Conservation (phyloP, 148 eudicot species). For the Simmondsia chinensis region DNA sequence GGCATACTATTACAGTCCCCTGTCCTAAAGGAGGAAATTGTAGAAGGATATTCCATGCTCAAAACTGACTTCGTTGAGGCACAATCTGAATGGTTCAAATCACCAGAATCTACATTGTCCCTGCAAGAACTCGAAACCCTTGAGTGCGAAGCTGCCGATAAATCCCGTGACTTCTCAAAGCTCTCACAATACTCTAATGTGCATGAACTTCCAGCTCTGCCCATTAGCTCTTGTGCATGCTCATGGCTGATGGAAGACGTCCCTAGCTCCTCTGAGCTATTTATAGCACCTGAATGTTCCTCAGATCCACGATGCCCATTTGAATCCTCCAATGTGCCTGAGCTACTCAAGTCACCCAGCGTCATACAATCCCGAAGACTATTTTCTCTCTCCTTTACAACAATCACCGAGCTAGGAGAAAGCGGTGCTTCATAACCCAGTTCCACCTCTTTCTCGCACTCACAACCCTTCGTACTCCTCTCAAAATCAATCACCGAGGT, state of each 20-base stretch:
- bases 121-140: slow-evolving; percentile 40
- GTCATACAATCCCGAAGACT: slow-evolving; percentile 13
- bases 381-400: slow-evolving; percentile 13
- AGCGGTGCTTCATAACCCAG: slow-evolving; percentile 41
- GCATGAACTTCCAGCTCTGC: slow-evolving; percentile 53
- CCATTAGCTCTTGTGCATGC: slow-evolving; percentile 46
- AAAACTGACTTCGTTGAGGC: slow-evolving; percentile 57
- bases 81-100: slow-evolving; percentile 57
- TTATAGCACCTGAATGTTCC: slow-evolving; percentile 46
- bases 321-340: slow-evolving; percentile 30
- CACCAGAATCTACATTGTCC: slow-evolving; percentile 40
- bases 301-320: slow-evolving; percentile 37
- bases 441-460: slow-evolving; percentile 33
- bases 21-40: slow-evolving; percentile 56
- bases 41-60: slow-evolving; percentile 73
- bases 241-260: slow-evolving; percentile 55
- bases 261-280: slow-evolving; percentile 46
- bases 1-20: slow-evolving; percentile 57
- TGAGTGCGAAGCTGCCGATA: slow-evolving; percentile 41
- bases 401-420: slow-evolving; percentile 19
- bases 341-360: slow-evolving; percentile 19
- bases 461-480: slow-evolving; percentile 30
- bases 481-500: slow-evolving; percentile 72
- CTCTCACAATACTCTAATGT: slow-evolving; percentile 63
- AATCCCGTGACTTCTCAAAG: slow-evolving; percentile 56